Evolutionary conservation across 805 yeast species (phyloP), one percentile per base, ranked within the genome.

Genomic region (Metschnikowia gelsemii): DNA sequence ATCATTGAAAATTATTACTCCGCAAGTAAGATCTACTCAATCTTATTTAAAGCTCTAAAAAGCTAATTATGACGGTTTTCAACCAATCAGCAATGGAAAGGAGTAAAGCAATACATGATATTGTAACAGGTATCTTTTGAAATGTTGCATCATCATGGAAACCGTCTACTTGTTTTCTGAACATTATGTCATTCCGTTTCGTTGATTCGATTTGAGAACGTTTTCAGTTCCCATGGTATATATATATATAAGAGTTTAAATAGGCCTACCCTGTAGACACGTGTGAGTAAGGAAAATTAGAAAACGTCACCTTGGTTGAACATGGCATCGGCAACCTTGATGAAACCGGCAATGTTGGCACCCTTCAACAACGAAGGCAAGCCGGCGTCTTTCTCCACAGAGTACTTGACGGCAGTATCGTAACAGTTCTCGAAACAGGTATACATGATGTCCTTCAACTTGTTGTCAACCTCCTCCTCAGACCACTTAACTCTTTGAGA

Each of bases 271-370:
- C 35, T 16, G 26, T 25, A 28, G 27, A 37, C 35, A 27, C 11
- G 29, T 20, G 26, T 41, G 25, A 11, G 11, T 23, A 11, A 11
- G 9, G 25, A 23, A 14, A 26, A 6, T 59, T 69, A 71, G 49
- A 59, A 73, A 35, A 72, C 80, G 57, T 91, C 97, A 75, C 98
- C 99, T 70, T 87, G 96, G 78, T 78, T 95, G 64, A 85, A 84
- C 99, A 91, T 91, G 59, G 97, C 98, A 58, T 87, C 93, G 56
- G 96, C 97, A 61, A 91, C 99, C 81, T 91, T 91, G 66, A 90
- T 81, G 82, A 91, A 91, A 72, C 97, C 97, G 54, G 98, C 97
- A 75, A 91, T 84, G 84, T 91, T 91, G 61, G 98, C 98, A 77
- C 99, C 99, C 79, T 87, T 87, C 57, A 91, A 96, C 62, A 91